Evolutionary conservation across 441 rosid genomes (phyloP).

Genomic region (Sinapis alba): DNA sequence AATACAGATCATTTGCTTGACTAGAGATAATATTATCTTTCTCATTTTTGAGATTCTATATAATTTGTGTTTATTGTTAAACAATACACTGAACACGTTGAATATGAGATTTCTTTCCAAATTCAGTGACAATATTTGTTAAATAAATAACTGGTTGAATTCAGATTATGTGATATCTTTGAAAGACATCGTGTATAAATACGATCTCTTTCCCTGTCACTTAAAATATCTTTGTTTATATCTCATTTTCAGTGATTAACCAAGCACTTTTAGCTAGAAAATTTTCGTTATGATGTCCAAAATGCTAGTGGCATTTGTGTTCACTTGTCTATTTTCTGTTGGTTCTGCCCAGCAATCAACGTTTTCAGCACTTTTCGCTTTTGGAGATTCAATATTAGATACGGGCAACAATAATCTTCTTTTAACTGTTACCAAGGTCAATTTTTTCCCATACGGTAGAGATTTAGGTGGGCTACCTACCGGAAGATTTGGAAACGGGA

Average conservation of each 20-base stretch:
- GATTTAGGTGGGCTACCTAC: slow-evolving; percentile 33
- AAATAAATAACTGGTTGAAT: background rate
- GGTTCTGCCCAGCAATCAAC: slow-evolving; percentile 28
- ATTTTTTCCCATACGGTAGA: slow-evolving; percentile 33
- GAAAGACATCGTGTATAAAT: slow-evolving; percentile 1
- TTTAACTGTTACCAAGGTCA: background rate
- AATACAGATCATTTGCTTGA: background rate
- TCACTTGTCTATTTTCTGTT: slow-evolving; percentile 11
- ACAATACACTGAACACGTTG: background rate
- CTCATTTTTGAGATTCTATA: background rate
- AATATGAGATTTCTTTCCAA: background rate
- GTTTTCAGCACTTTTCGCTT: slow-evolving; percentile 33
- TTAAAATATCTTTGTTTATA: background rate
- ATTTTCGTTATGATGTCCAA: background rate
- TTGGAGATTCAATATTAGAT: slow-evolving; percentile 40
- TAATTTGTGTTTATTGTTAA: background rate
- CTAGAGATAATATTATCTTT: background rate
- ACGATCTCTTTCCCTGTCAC: background rate
- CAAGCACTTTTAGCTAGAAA: background rate
- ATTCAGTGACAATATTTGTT: background rate
- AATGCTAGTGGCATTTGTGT: slow-evolving; percentile 11
- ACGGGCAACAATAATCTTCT: slow-evolving; percentile 38
- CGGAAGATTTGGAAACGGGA: slow-evolving; percentile 41
- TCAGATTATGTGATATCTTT: background rate
- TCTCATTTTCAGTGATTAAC: background rate